Conservation (phyloP, 208 protist species). For the Borovskyia barvae region DNA sequence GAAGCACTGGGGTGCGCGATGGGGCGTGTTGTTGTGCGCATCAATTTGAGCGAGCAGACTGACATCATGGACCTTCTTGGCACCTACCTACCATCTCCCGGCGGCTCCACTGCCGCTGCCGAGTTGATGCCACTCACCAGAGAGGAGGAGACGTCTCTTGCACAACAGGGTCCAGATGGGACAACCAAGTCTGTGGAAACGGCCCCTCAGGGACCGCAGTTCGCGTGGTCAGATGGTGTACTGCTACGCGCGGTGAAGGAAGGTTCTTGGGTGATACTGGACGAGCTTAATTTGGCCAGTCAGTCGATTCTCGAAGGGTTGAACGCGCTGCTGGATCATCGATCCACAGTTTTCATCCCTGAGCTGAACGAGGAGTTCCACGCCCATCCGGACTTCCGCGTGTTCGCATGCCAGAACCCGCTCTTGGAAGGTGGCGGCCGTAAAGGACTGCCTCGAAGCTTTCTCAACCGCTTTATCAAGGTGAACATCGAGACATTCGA, state of each 20-base stretch:
- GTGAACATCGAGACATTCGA: constrained; percentile 94
- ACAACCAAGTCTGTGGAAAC: constrained; percentile 72
- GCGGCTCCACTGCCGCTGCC: constrained; percentile 36
- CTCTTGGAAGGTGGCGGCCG: constrained; percentile 97
- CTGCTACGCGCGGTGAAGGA: constrained; percentile 95
- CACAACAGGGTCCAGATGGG: constrained; percentile 75
- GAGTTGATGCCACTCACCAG: too few relatives aligned
- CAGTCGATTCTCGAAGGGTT: constrained; percentile 99
- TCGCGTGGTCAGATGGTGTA: constrained; percentile 98
- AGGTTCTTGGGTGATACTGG: constrained; percentile 99
- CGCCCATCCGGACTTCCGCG: constrained; percentile 90
- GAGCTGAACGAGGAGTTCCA: constrained; percentile 89
- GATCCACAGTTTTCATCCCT: constrained; percentile 93
- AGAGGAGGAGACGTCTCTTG: constrained; percentile 7
- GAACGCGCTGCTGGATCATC: constrained; percentile 99
- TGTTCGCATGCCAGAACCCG: constrained; percentile 99
- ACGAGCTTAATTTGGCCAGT: constrained; percentile 99
- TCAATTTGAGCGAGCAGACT: constrained; percentile 99
- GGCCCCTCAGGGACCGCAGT: constrained; percentile 61
- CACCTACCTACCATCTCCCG: constrained; percentile 76
- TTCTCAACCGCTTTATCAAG: constrained; percentile 99
- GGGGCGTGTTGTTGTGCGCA: constrained; percentile 94
- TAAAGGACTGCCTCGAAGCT: constrained; percentile 99
- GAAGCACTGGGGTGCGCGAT: constrained; percentile 92
- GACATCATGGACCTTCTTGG: constrained; percentile 99